These are phyloP conservation scores for Auricularia auricula-judae DNA, from an alignment of 768 basidiomycete genomes.

Conservation along the genomic window DNA sequence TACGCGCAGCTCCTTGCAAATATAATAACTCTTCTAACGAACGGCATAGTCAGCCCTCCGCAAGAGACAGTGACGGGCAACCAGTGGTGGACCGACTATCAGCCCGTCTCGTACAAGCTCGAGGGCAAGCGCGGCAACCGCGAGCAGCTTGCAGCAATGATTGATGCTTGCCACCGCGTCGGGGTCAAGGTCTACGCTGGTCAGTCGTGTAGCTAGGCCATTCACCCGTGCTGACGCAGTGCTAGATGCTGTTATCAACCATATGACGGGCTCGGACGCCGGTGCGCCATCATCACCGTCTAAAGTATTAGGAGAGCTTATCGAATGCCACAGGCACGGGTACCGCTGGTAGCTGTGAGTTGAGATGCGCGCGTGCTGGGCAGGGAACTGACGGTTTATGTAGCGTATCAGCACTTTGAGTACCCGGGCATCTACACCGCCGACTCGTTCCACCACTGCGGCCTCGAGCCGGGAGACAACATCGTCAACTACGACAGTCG, in stretches of 20 bases:
- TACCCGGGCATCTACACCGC: constrained; percentile 13
- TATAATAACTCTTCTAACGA: neutral
- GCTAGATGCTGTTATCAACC: neutral
- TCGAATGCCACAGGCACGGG: neutral
- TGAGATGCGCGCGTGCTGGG: neutral
- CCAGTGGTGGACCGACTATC: constrained; percentile 72
- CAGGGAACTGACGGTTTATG: neutral
- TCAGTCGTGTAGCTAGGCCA: neutral
- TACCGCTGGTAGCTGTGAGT: neutral
- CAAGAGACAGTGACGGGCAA: constrained; percentile 37
- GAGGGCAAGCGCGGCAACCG: constrained; percentile 56
- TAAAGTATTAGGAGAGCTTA: neutral
- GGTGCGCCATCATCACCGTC: neutral
- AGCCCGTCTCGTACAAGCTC: constrained; percentile 52
- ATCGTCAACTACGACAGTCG: constrained; percentile 46
- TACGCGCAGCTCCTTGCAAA: constrained; percentile 1
- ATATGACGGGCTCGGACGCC: neutral
- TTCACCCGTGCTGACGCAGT: neutral
- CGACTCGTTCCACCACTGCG: constrained; percentile 55
- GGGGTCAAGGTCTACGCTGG: constrained; percentile 47
- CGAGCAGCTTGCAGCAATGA: constrained; percentile 36
- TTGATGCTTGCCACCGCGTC: constrained; percentile 39
- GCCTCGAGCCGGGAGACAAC: constrained; percentile 37
- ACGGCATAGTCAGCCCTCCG: constrained; percentile 32
- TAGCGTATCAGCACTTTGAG: constrained; percentile 13